Percentiles rank a stretch among this genome's conserved stretches.
Evolutionary conservation across 805 yeast species (phyloP).

Genomic region (Nakazawaea molendinolei): DNA sequence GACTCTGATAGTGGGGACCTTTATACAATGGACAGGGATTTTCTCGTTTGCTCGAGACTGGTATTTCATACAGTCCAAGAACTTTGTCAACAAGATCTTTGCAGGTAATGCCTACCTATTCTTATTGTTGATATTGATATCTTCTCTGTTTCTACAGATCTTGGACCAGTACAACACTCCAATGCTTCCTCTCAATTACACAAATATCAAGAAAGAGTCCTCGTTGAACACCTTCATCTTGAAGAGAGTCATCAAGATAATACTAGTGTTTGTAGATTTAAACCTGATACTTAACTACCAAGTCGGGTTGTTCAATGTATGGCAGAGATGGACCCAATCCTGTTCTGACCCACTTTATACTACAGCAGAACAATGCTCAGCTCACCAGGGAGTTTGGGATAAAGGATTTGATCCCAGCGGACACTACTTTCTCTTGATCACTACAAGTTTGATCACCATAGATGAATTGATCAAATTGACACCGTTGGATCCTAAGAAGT

Average conservation of each 20-base stretch:
- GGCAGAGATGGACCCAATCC: slow-evolving; percentile 3
- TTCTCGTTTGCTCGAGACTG: slow-evolving; percentile 4
- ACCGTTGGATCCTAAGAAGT: background rate
- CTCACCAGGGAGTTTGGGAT: slow-evolving; percentile 32
- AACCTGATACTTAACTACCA: slow-evolving; percentile 4
- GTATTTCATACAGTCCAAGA: slow-evolving; percentile 7
- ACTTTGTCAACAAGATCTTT: slow-evolving; percentile 8
- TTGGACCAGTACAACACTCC: background rate
- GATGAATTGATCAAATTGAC: slow-evolving; percentile 22
- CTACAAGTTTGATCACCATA: slow-evolving; percentile 36
- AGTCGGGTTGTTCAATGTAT: slow-evolving; percentile 5
- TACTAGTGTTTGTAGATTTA: background rate
- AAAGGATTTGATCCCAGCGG: slow-evolving; percentile 51
- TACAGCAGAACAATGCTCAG: slow-evolving; percentile 1
- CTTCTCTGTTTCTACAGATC: slow-evolving; percentile 1
- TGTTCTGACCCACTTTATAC: background rate
- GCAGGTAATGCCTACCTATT: slow-evolving; percentile 10
- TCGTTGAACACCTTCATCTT: background rate
- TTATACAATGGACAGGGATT: slow-evolving; percentile 4
- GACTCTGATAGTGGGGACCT: slow-evolving; percentile 4
- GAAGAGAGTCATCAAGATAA: slow-evolving; percentile 1
- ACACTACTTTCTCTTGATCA: slow-evolving; percentile 39
- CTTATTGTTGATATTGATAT: slow-evolving; percentile 1
- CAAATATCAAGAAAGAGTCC: background rate
- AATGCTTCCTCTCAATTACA: slow-evolving; percentile 3